Conservation (phyloP, 2,329 filamentous ascomycete genomes). For the Sarocladiaceae sp. region DNA sequence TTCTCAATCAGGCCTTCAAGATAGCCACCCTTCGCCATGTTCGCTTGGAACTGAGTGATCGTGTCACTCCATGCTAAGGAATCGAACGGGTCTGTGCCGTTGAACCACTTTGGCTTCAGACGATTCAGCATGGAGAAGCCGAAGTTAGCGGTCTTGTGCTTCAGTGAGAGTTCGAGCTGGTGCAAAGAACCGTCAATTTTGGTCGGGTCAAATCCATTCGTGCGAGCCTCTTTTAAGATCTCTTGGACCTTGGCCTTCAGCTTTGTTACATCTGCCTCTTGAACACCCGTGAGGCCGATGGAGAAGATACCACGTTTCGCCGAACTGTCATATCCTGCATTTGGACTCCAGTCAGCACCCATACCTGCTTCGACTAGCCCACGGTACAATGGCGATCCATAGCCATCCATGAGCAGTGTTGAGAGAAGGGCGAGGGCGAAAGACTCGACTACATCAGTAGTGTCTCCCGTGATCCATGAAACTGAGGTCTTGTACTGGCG, state of each 20-base stretch:
- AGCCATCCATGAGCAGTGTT: constrained; percentile 84
- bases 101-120: constrained; percentile 91
- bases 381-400: constrained; percentile 88
- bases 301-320: constrained; percentile 80
- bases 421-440: constrained; percentile 82
- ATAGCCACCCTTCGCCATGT: constrained; percentile 72
- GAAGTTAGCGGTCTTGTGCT: constrained; percentile 95
- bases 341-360: constrained; percentile 90
- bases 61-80: constrained; percentile 89
- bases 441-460: constrained; percentile 77
- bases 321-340: constrained; percentile 84
- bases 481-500: constrained; percentile 92
- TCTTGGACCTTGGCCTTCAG: constrained; percentile 71
- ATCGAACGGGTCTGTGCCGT: constrained; percentile 88
- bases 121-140: constrained; percentile 88
- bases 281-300: constrained; percentile 85
- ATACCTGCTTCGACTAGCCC: constrained; percentile 85
- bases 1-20: constrained; percentile 83
- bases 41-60: constrained; percentile 74
- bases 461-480: constrained; percentile 87
- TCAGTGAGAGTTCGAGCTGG: constrained; percentile 86
- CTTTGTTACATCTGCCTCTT: constrained; percentile 70
- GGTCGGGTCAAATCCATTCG: constrained; percentile 78
- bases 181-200: constrained; percentile 95
- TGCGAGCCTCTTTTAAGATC: constrained; percentile 64